A percentile compares a stretch with the other conserved stretches of the same genome.
These are phyloP conservation scores for Chenopodium berlandieri DNA, from an alignment of 148 eudicot species.

Conservation along the genomic window DNA sequence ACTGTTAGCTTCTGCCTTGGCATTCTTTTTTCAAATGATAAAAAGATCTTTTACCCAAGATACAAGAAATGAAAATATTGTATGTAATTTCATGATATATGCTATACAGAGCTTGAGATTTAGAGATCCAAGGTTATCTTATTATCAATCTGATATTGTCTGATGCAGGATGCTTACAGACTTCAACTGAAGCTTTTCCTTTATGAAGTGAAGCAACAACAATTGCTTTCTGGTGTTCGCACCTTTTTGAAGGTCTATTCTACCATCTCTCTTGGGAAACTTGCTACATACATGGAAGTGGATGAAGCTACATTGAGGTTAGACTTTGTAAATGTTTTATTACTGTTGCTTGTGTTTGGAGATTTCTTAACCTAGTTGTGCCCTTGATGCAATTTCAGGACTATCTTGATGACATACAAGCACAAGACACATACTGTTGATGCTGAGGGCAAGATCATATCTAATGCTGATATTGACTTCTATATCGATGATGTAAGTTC, in stretches of 20 bases:
- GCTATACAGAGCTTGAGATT: not conserved
- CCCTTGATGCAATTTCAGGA: slow-evolving; percentile 42
- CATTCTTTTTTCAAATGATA: too few relatives aligned
- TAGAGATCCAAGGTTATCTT: not conserved
- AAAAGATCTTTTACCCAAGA: not conserved
- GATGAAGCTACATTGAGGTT: slow-evolving; percentile 89
- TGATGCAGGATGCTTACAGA: slow-evolving; percentile 88
- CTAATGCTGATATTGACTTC: slow-evolving; percentile 92
- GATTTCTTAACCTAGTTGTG: slow-evolving; percentile 2
- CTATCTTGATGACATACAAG: slow-evolving; percentile 94
- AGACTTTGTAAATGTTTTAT: not conserved
- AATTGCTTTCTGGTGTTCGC: slow-evolving; percentile 71
- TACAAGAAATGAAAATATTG: not conserved
- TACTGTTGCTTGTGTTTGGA: slow-evolving; percentile 6
- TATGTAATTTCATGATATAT: not conserved
- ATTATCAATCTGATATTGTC: not conserved
- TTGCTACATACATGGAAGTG: slow-evolving; percentile 85
- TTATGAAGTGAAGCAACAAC: slow-evolving; percentile 97
- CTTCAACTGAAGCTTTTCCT: slow-evolving; percentile 94
- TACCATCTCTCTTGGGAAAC: slow-evolving; percentile 77
- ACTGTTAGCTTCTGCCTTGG: not conserved
- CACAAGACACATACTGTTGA: slow-evolving; percentile 89
- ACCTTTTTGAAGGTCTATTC: slow-evolving; percentile 91
- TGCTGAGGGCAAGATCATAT: slow-evolving; percentile 68
- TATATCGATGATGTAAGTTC: slow-evolving; percentile 75